Evolutionary conservation across 371 early-diverging fungal species (phyloP).

Genomic region (Mucor velutinosus): DNA sequence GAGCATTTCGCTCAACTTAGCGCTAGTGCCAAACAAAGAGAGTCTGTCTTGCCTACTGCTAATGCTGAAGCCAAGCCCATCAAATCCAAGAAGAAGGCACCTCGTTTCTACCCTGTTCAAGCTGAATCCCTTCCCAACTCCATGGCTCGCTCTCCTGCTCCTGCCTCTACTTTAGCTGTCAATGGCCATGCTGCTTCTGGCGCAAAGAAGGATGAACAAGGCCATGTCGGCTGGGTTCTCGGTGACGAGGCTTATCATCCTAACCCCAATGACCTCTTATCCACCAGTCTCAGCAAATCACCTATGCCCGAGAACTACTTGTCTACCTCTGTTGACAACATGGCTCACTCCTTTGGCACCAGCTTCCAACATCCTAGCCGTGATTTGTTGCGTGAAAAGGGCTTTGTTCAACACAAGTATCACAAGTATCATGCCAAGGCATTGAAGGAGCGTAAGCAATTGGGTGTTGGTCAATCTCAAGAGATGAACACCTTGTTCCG

Average conservation of each 20-base stretch:
- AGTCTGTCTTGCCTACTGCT: conserved; percentile 18
- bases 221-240: conserved; percentile 92
- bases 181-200: neutral
- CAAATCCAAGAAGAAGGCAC: conserved; percentile 47
- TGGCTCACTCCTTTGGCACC: conserved; percentile 72
- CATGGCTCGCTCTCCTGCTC: conserved; percentile 17
- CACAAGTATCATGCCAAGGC: conserved; percentile 94
- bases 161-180: neutral
- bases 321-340: conserved; percentile 51
- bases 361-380: conserved; percentile 93
- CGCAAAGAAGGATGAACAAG: conserved; percentile 66
- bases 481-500: conserved; percentile 98
- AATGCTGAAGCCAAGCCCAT: conserved; percentile 10
- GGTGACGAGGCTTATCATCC: conserved; percentile 52
- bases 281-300: conserved; percentile 44
- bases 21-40: conserved; percentile 6
- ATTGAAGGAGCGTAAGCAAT: conserved; percentile 86
- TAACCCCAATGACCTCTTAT: conserved; percentile 41
- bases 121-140: conserved; percentile 54
- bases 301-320: conserved; percentile 33
- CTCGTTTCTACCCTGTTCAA: conserved; percentile 67
- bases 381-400: conserved; percentile 92
- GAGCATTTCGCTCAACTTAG: conserved; percentile 22
- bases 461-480: conserved; percentile 89
- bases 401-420: conserved; percentile 95